Base-by-base conservation (phyloP, 73 alveolate species). In the Blepharisma japonicum region DNA sequence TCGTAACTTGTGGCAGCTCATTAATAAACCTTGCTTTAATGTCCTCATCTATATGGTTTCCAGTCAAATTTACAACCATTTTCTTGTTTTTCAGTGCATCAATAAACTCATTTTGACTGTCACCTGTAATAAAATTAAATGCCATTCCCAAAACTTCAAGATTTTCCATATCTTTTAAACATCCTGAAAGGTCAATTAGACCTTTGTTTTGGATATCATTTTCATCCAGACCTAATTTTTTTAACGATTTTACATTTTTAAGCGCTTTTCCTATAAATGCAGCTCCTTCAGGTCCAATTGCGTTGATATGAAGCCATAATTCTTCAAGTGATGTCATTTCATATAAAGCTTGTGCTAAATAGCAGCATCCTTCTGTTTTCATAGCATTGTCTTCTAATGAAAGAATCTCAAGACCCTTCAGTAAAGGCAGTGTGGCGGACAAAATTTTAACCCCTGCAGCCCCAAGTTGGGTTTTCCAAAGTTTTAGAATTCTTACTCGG, bases 191-290 rank as follows among this genome's bases (percentile, higher is more conserved):
- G 14, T 61, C 23, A 61, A 61, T 8, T 14, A 11, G 14, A 8
- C 74, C 74, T 61, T 61, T 61, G 46, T 61, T 61, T 61, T 61
- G 47, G 47, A 61, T 61, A 25, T n/a, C 14, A 25, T 61, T 61
- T 61, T 61, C 74, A 5, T 61, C 74, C 14, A 61, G 74, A 2
- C 74, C 74, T 61, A 61, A 61, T 25, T 61, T 61, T 61, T 61
- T 11, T 9, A 61, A 25, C 2, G 14, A 14, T 20, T 25, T 61
- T 25, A 61, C 47, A 9, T 61, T 61, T n/a, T 9, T 11, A 2
- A 61, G 3, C 2, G 46, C 74, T 20, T 61, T 39, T 14, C 47
- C 74, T 2, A 61, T 61, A 25, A n/a, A 61, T 14, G 23, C 14
- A 61, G 74, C 74, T 25, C 74, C 74, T 14, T 14, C 47, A 20